Evolutionary conservation across 805 yeast genomes (phyloP).

Genomic region (Pichia nakasei): DNA sequence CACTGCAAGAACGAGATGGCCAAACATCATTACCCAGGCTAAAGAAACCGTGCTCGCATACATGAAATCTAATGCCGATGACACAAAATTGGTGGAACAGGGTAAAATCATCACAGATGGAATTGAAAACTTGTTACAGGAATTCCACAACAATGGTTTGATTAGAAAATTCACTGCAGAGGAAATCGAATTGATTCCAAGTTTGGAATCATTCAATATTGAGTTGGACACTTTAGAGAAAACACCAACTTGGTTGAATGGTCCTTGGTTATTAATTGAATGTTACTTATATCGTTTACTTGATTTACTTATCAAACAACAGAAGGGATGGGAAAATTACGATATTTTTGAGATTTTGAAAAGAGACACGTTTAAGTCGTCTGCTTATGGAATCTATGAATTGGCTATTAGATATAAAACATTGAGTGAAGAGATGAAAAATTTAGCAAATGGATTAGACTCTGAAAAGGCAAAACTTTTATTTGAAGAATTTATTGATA

Average conservation of each 20-base stretch:
- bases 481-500: constrained; percentile 77
- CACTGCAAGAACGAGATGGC: constrained; percentile 82
- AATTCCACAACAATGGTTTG: constrained; percentile 33
- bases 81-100: constrained; percentile 29
- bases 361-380: constrained; percentile 63
- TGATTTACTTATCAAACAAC: constrained; percentile 35
- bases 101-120: constrained; percentile 37
- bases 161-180: constrained; percentile 33
- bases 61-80: background rate
- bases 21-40: constrained; percentile 62
- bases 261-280: constrained; percentile 89
- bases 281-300: constrained; percentile 72
- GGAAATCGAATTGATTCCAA: constrained; percentile 23
- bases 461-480: constrained; percentile 41
- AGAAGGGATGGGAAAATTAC: constrained; percentile 41
- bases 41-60: constrained; percentile 44
- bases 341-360: constrained; percentile 73
- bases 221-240: constrained; percentile 31
- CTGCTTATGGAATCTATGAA: constrained; percentile 72
- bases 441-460: constrained; percentile 17
- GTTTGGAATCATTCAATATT: constrained; percentile 52
- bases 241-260: constrained; percentile 58
- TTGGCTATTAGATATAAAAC: constrained; percentile 57
- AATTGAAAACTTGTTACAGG: constrained; percentile 36
- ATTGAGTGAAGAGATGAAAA: constrained; percentile 20